Conservation (phyloP, 192 early-diverging fungal genomes). For the Paraglomus occultum region DNA sequence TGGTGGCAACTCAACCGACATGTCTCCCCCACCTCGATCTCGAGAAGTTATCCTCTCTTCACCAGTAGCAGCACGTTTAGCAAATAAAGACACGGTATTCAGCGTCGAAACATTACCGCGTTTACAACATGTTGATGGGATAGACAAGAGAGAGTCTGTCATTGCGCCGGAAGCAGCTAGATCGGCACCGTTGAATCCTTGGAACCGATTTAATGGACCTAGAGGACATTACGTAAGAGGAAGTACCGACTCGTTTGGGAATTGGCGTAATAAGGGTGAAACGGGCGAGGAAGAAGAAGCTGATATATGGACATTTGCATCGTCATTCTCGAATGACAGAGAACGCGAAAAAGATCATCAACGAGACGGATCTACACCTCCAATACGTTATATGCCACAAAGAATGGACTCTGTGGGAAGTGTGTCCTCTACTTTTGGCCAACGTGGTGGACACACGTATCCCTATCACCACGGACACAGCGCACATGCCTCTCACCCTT, state of each 20-base stretch:
- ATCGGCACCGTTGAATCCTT: not conserved
- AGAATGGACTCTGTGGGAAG: no score
- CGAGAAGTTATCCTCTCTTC: not conserved
- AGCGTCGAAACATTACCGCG: not conserved
- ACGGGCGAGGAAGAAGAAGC: constrained; percentile 42
- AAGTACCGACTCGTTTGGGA: not conserved
- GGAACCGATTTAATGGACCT: not conserved
- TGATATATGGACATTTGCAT: constrained; percentile 43
- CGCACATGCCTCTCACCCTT: not conserved
- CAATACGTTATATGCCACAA: constrained; percentile 13
- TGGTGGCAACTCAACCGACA: not conserved
- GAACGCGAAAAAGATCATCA: not conserved
- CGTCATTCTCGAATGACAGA: constrained; percentile 35
- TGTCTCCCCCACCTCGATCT: not conserved
- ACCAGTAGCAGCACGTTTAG: not conserved
- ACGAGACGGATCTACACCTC: not conserved
- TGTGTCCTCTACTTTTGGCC: not conserved
- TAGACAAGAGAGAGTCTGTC: no score
- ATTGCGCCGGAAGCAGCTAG: not conserved
- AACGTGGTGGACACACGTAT: not conserved
- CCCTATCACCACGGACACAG: not conserved
- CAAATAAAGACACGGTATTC: constrained; percentile 12
- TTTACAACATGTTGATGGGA: not conserved
- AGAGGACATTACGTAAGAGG: not conserved
- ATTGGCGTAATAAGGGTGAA: not conserved